Percentiles rank a stretch among this genome's conserved stretches.
These are phyloP conservation scores for Exophiala phaeomuriformis DNA, from an alignment of 2,329 filamentous ascomycete genomes.

Conservation along the genomic window DNA sequence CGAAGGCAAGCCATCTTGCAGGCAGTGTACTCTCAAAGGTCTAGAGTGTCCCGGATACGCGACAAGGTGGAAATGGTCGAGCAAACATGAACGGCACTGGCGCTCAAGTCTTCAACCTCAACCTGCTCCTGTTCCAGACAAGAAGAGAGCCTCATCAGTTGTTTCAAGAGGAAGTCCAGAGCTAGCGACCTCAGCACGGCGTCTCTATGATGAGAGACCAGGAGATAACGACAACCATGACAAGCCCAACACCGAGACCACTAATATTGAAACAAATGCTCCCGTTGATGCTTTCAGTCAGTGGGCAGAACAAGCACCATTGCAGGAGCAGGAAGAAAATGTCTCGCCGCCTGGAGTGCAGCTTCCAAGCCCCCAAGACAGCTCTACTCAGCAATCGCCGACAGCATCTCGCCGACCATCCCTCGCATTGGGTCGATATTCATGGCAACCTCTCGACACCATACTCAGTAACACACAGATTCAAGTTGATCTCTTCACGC, in stretches of 20 bases:
- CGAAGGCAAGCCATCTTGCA: conserved; percentile 1
- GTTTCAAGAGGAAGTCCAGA: too few relatives aligned
- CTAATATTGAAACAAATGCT: too few relatives aligned
- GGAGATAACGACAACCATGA: too few relatives aligned
- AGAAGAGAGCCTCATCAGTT: not conserved
- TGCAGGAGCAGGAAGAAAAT: too few relatives aligned
- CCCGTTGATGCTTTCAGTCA: too few relatives aligned
- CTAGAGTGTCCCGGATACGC: conserved; percentile 5
- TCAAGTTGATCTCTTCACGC: conserved; percentile 5
- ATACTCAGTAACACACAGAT: conserved; percentile 2
- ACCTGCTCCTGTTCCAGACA: not conserved
- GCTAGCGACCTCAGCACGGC: too few relatives aligned
- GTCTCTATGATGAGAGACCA: too few relatives aligned
- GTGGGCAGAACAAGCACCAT: too few relatives aligned
- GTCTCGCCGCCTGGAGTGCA: not conserved
- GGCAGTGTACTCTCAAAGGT: not conserved
- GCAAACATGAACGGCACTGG: conserved; percentile 1
- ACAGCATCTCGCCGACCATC: not conserved
- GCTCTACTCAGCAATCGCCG: not conserved
- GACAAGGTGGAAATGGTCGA: conserved; percentile 3
- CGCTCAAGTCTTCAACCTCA: not conserved
- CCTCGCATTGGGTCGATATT: not conserved
- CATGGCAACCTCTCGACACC: not conserved
- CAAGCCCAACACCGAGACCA: too few relatives aligned
- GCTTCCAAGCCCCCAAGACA: not conserved